These are phyloP conservation scores for Gonium pectorale DNA, from an alignment of 139 green algal species.

Conservation along the genomic window DNA sequence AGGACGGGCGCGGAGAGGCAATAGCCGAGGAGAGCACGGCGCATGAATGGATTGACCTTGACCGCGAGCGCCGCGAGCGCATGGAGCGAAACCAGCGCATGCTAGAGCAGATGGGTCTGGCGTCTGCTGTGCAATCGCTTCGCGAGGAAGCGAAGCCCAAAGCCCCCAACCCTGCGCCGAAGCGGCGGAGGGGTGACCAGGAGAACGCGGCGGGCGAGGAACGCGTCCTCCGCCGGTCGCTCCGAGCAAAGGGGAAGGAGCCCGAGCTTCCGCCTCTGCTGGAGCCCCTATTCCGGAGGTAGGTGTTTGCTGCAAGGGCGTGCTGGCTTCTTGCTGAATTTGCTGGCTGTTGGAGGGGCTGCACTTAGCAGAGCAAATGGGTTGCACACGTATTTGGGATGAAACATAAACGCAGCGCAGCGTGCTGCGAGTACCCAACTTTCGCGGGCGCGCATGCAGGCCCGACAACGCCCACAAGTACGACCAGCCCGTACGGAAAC, in stretches of 20 bases:
- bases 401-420: too few species aligned
- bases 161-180: background rate
- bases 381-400: too few species aligned
- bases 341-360: too few species aligned
- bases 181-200: background rate
- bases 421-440: too few species aligned
- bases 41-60: conserved; percentile 7
- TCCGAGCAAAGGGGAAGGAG: background rate
- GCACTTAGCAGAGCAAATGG: too few species aligned
- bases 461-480: background rate
- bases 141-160: background rate
- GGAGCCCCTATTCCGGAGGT: background rate
- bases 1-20: background rate
- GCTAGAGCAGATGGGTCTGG: background rate
- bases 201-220: background rate
- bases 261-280: conserved; percentile 13
- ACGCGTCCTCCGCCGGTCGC: background rate
- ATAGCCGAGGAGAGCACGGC: background rate
- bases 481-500: background rate
- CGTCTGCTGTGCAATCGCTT: background rate
- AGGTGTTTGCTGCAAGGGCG: background rate
- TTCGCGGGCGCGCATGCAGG: too few species aligned
- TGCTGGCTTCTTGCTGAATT: too few species aligned
- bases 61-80: background rate
- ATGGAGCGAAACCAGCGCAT: conserved; percentile 27